Evolutionary conservation across 148 eudicot species (phyloP), one percentile per base, ranked within the genome.

Genomic region (Simmondsia chinensis): DNA sequence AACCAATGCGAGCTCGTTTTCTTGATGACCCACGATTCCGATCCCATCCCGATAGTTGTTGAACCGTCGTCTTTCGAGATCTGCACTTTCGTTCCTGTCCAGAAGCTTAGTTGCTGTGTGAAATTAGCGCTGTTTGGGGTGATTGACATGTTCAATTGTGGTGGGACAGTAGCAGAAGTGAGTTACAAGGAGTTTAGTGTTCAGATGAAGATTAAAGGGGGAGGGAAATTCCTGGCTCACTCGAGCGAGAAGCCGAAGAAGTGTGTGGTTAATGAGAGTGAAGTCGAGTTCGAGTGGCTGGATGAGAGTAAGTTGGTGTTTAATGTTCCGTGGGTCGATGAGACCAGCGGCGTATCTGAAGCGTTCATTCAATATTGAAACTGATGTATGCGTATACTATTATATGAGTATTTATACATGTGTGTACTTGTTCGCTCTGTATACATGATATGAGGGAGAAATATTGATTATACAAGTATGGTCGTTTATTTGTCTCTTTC

Each of bases 71-170:
- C 65, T 1, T 74, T 69, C 7, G 79, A 74, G 71, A 56, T 74
- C 14, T 74, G 60, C 52, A 61, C 51, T 26, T 69, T 74, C 15
- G 75, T 65, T 32, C 75, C 72, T 0, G 28, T 69, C 39, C 61
- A 33, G 65, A 60, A 56, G 10, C 43, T 74, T 10, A 54, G 49
- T 2, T 11, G 2, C 7, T 11, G 10, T n/a, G 48, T 35, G 11
- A 69, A 63, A 9, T 69, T 74, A 2, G 79, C 72, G 9, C 69
- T 75, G 10, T 53, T 74, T 39, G 80, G 80, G 18, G 55, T 74
- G 0, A 65, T 65, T 24, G 57, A 52, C 54, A 41, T 69, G 75
- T 57, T 69, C 52, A 74, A 74, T 50, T 37, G 50, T 29, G 75
- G 75, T 3, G 80, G 75, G n/a, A 46, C 80, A 5, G 31, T 74